Base-by-base conservation (phyloP, 1,284 basidiomycete species). In the Trametes versicolor region DNA sequence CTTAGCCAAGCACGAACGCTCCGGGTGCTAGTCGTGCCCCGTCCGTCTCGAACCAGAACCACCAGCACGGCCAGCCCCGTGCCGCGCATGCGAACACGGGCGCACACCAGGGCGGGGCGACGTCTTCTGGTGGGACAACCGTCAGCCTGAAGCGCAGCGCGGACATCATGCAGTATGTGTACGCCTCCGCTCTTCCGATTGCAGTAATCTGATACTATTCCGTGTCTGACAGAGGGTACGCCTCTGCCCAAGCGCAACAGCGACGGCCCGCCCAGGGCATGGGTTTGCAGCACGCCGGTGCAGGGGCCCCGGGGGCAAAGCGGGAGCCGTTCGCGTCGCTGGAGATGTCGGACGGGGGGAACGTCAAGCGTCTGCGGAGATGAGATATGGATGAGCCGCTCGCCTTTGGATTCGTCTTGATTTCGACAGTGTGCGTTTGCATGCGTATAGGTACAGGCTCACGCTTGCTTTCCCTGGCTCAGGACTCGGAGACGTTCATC, bases 391-490 rank as follows among this genome's bases (percentile, higher is more conserved):
- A n/a, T n/a, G n/a, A n/a, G 29, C 25, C 4, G 19, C 4, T 23
- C 45, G 45, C 4, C 17, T 12, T 41, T n/a, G n/a, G n/a, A n/a
- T n/a, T n/a, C n/a, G n/a, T n/a, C n/a, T 41, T 4, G 19, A 13
- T 19, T 41, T 41, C 39, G 19, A 62, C n/a, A 82, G 84, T 1
- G 85, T 83, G 81, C 83, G 84, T 10, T 73, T 84, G 10, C 80
- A 81, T 4, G 19, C 4, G 10, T 25, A 8, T 23, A 9, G 27
- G 21, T 13, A 56, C 79, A 83, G 45, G 15, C 37, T 43, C 9
- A 9, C 47, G 10, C 12, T 49, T 27, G 21, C 5, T 27, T 23
- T 8, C 9, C 2, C 49, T 50, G 49, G 4, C 8, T 32, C 29
- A 8, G 29, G 8, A 3, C 3, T 32, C n/a, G n/a, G n/a, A n/a